Conservation (phyloP, 2,329 filamentous ascomycete genomes). For the Ophioceras dolichostomum region DNA sequence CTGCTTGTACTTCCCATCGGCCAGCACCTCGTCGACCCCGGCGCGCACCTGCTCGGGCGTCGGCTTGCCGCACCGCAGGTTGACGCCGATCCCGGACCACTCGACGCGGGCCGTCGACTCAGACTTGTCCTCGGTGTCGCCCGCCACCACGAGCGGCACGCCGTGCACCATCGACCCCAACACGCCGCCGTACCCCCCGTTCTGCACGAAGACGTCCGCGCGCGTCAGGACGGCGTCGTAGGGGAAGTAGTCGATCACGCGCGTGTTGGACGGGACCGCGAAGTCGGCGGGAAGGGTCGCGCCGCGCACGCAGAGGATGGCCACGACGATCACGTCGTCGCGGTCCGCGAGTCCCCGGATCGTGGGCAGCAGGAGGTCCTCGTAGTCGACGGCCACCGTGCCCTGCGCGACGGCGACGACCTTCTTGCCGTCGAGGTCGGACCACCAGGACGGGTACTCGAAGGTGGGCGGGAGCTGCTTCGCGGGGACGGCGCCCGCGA, state of each 20-base stretch:
- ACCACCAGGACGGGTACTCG: constrained; percentile 30
- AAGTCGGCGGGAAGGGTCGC: constrained; percentile 1
- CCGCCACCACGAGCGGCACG: constrained; percentile 33
- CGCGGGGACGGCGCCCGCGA: constrained; percentile 27
- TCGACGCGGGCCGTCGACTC: constrained; percentile 28
- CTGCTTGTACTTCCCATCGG: constrained; percentile 15
- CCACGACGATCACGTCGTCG: constrained; percentile 22
- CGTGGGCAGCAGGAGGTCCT: constrained; percentile 30
- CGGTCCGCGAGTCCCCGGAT: constrained; percentile 26
- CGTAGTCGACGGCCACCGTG: constrained; percentile 25
- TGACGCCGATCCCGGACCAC: constrained; percentile 30
- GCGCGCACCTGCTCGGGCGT: constrained; percentile 13
- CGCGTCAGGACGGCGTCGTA: constrained; percentile 32
- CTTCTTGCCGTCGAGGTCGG: constrained; percentile 23
- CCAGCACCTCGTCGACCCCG: constrained; percentile 19
- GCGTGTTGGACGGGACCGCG: constrained; percentile 19
- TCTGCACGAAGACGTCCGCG: constrained; percentile 31
- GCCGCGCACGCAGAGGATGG: constrained; percentile 8
- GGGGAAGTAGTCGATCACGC: constrained; percentile 32
- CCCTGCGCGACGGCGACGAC: constrained; percentile 35
- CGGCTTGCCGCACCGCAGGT: constrained; percentile 24
- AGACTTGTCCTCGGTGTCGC: constrained; percentile 26
- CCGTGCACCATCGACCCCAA: constrained; percentile 30
- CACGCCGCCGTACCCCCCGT: constrained; percentile 35
- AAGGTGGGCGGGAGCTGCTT: constrained; percentile 15